Conservation (phyloP, 176 grass and related monocot genomes). For the Zea mays region DNA sequence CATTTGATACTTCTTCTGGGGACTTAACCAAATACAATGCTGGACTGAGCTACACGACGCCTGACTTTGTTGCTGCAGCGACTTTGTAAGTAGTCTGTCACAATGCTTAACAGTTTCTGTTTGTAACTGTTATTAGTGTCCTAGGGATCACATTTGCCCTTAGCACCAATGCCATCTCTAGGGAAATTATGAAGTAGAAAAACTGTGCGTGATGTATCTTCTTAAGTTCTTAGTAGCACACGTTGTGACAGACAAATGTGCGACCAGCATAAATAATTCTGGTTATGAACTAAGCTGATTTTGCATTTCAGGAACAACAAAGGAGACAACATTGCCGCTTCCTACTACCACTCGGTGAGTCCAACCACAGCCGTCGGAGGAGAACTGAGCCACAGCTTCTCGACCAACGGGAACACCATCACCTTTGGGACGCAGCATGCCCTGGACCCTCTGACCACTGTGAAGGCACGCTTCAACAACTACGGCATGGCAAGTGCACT, state of each 20-base stretch:
- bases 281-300: not conserved
- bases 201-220: not conserved
- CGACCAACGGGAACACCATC: constrained; percentile 58
- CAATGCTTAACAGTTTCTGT: not conserved
- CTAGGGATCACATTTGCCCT: not conserved
- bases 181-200: not conserved
- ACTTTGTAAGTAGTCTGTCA: constrained; percentile 57
- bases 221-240: not conserved
- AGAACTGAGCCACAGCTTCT: constrained; percentile 70
- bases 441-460: constrained; percentile 53
- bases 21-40: constrained; percentile 75
- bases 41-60: constrained; percentile 51
- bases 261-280: not conserved
- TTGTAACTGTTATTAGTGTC: not conserved
- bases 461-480: constrained; percentile 75
- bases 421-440: constrained; percentile 60
- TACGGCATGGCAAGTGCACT: constrained; percentile 61
- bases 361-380: constrained; percentile 60
- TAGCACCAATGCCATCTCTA: not conserved
- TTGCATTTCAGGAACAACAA: constrained; percentile 64
- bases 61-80: constrained; percentile 56
- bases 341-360: constrained; percentile 73
- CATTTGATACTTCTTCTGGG: constrained; percentile 69
- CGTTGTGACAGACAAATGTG: not conserved
- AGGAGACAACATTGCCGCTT: constrained; percentile 55